Evolutionary conservation across 2,329 filamentous ascomycete species (phyloP), one percentile per base, ranked within the genome.

Genomic region (Aspergillus glaucus): DNA sequence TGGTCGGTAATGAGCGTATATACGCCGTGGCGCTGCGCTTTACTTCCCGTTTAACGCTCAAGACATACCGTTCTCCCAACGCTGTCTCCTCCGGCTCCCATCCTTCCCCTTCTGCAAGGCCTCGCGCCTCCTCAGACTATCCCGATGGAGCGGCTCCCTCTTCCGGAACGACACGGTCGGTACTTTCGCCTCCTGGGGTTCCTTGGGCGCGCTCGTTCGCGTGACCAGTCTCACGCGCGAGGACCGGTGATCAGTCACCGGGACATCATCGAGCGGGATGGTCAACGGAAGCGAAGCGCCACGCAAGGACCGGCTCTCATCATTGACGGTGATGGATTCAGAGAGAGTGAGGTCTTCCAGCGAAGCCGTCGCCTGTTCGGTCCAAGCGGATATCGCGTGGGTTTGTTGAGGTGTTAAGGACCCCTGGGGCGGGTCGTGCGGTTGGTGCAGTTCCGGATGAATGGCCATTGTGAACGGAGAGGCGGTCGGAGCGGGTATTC

Each of bases 41-140:
- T 19, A 15, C 34, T 37, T 7, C 34, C 34, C 40, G 26, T 30
- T 12, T 3, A 30, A 30, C 12, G 24, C 15, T 46, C 43, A 47
- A 15, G 46, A 41, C 71, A 56, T 78, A 94, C 89, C 88, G 69
- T 97, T 98, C 75, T 98, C 93, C 90, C 91, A 97, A 48, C 92
- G 80, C 60, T 92, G 85, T 44, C 92, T 79, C 61, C 92, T 84
- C 32, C 92, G 81, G 60, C 83, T 92, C 30, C 92, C 92, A 68
- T 96, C 90, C 58, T 94, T 95, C 49, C 92, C 92, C 73, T 90
- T 94, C 28, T 93, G 75, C 46, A 95, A 64, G 2, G 84, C 81
- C 56, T 95, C 89, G 15, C 91, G 83, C 45, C 80, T 71, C 62
- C 81, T 82, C 60, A 81, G 60, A 58, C 80, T 84, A 59, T 86